Evolutionary conservation across 192 early-diverging fungal species (phyloP).

Genomic region (Coemansia sp.): DNA sequence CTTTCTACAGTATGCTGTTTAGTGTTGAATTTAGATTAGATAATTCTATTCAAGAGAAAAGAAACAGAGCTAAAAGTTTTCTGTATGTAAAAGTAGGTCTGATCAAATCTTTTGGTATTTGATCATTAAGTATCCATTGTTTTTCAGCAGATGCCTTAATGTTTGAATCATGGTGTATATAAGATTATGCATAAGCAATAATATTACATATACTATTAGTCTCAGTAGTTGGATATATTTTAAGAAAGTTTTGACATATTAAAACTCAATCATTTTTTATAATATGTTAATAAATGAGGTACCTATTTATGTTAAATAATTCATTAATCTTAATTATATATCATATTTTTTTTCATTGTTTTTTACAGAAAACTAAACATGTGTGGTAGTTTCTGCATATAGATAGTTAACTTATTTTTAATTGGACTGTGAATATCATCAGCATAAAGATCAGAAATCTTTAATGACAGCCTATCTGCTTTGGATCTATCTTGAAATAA

Average conservation of each 20-base stretch:
- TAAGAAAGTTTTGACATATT: conserved; percentile 5
- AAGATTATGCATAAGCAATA: not conserved
- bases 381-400: too few species aligned
- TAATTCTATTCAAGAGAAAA: not conserved
- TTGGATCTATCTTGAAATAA: too few species aligned
- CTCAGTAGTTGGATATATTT: not conserved
- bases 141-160: not conserved
- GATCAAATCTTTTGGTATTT: not conserved
- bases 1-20: not conserved
- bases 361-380: too few species aligned
- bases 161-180: not conserved
- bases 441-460: too few species aligned
- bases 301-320: not conserved
- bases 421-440: too few species aligned
- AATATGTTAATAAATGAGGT: not conserved
- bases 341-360: too few species aligned
- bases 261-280: not conserved
- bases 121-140: not conserved
- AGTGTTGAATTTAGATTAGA: not conserved
- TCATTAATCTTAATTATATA: not conserved
- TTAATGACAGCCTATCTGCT: too few species aligned
- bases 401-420: too few species aligned
- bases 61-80: not conserved
- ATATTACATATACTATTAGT: not conserved
- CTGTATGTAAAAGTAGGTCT: not conserved